These are phyloP conservation scores for Cryptosporidium tyzzeri DNA, from an alignment of 169 alveolate genomes.

Conservation along the genomic window DNA sequence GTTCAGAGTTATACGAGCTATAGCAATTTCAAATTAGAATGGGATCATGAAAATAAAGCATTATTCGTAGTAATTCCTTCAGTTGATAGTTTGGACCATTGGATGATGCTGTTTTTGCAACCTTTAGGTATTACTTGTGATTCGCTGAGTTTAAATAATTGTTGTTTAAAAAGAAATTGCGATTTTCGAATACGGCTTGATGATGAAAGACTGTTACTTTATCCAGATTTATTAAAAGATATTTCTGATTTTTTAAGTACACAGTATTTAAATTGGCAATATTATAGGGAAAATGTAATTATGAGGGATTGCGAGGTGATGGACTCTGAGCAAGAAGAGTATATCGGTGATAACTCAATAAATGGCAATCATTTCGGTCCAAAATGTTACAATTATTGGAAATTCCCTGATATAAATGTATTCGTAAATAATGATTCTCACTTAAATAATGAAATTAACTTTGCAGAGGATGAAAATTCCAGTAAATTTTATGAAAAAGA, in stretches of 20 bases:
- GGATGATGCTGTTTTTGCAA: conserved; percentile 74
- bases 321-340: not conserved
- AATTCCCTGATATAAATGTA: conserved; percentile 59
- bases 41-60: conserved; percentile 54
- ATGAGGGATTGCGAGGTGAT: not conserved
- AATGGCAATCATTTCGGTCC: not conserved
- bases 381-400: not conserved
- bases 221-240: conserved; percentile 68
- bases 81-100: conserved; percentile 72
- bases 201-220: conserved; percentile 63
- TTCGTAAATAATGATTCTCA: conserved; percentile 1
- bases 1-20: not conserved
- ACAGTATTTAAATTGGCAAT: conserved; percentile 32
- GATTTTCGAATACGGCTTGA: conserved; percentile 65
- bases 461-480: not conserved
- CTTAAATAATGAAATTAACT: not conserved
- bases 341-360: not conserved
- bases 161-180: conserved; percentile 40
- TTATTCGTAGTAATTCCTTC: conserved; percentile 62
- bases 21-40: conserved; percentile 64
- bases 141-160: conserved; percentile 28
- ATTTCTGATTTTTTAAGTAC: conserved; percentile 35
- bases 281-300: conserved; percentile 7
- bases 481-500: conserved; percentile 10
- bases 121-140: conserved; percentile 70